These are phyloP conservation scores for Magnusiomyces suaveolens DNA, from an alignment of 1,139 yeast genomes.

Conservation along the genomic window DNA sequence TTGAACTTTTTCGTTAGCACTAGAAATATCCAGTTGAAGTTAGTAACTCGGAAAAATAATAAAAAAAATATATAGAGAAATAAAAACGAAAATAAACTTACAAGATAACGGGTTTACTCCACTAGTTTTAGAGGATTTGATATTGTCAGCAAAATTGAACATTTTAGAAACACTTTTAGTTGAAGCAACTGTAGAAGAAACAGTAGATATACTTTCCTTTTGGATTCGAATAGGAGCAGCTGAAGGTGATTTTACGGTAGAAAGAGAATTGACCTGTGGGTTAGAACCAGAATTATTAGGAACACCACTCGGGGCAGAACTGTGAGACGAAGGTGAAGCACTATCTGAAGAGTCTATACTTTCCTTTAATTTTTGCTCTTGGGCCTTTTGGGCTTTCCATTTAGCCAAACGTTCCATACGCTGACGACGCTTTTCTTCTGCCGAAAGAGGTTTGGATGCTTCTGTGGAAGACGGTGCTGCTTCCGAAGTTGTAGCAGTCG, in stretches of 20 bases:
- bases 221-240: conserved; percentile 3
- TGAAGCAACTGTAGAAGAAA: conserved; percentile 3
- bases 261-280: not conserved
- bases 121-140: conserved; percentile 8
- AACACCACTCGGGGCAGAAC: not conserved
- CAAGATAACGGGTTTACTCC: conserved; percentile 10
- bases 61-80: not conserved
- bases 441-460: conserved; percentile 12
- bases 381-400: conserved; percentile 34
- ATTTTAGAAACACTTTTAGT: conserved; percentile 2
- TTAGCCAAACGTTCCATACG: conserved; percentile 32
- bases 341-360: conserved; percentile 2
- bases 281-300: not conserved
- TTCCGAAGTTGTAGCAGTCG: not conserved
- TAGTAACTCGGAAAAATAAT: not conserved
- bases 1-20: not conserved
- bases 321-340: not conserved
- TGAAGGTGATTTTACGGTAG: not conserved
- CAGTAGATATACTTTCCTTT: conserved; percentile 13
- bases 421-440: conserved; percentile 27
- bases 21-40: too few species aligned
- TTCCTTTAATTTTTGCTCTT: conserved; percentile 18
- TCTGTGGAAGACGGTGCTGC: conserved; percentile 1
- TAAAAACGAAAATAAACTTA: conserved; percentile 2
- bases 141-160: conserved; percentile 13